Evolutionary conservation across 148 eudicot species (phyloP), one percentile per base, ranked within the genome.

Genomic region (Vaccinium myrtillus): DNA sequence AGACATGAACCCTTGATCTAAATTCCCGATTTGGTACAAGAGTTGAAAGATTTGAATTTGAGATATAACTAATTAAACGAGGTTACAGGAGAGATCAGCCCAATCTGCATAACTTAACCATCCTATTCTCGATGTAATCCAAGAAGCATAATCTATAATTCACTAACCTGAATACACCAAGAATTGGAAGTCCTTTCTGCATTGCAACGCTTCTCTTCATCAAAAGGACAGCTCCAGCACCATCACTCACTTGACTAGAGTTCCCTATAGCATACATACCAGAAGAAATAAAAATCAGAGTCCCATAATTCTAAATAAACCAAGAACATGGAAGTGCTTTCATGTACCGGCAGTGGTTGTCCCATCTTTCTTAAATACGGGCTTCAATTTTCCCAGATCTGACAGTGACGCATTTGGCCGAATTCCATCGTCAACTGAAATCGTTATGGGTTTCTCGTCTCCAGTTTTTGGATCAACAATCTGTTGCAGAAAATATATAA

Each of bases 211-310:
- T 95, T 87, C 99, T 92, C 90, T 94, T 97, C 99, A 97, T 97
- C 69, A 97, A 95, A 58, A 97, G 92, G 78, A 97, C 99, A 71
- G 96, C 99, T 91, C 98, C 99, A 84, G 99, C 99, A 87, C 98
- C 99, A 90, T 97, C 99, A 82, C 90, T 97, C 79, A 97, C 98
- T 88, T 95, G 99, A 83, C 99, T 97, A 81, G 99, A 97, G 84
- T 95, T 97, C 27, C 99, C 99, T 97, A 84, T 83, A 77, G 30
- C 32, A 86, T 25, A 86, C 16, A 25, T 77, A 39, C 32, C n/a
- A 85, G 63, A 71, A 58, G 46, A 30, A 10, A 76, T 23, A 1
- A 54, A 61, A 19, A 84, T 19, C 77, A 36, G 15, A 25, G 65
- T 32, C 8, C 21, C 18, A 1, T 59, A 30, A 19, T 32, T 16